Percentiles rank a stretch among this genome's conserved stretches.
phyloP scores from a whole-genome alignment of 352 stramenopile species.

The Phytophthora pisi region DNA sequence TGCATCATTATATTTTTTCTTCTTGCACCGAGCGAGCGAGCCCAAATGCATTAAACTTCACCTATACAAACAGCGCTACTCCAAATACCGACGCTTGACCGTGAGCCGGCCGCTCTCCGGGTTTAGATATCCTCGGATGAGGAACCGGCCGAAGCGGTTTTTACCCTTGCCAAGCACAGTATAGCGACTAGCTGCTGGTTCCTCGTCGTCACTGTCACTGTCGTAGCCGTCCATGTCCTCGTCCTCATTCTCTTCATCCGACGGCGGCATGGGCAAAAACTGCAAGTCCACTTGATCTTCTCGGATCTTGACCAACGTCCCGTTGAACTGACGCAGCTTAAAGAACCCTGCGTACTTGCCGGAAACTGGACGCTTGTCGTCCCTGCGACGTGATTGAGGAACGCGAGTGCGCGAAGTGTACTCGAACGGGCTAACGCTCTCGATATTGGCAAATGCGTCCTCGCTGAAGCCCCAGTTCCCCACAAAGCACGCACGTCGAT shows the following conservation, averaged over 20 bases:
- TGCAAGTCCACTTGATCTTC: conserved; percentile 72
- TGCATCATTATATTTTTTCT: conserved; percentile 1
- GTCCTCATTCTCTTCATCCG: conserved; percentile 30
- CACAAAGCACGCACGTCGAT: conserved; percentile 53
- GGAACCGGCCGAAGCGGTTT: conserved; percentile 71
- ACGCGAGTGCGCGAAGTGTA: conserved; percentile 57
- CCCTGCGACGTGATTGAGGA: conserved; percentile 34
- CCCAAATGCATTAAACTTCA: background rate
- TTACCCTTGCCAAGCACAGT: conserved; percentile 69
- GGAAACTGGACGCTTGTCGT: conserved; percentile 62
- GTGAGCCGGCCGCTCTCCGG: conserved; percentile 46
- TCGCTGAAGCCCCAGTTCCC: conserved; percentile 75
- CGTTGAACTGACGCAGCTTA: conserved; percentile 75
- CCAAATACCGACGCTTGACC: conserved; percentile 67
- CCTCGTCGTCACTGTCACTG: conserved; percentile 35
- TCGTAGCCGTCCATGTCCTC: conserved; percentile 30
- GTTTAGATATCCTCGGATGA: conserved; percentile 72
- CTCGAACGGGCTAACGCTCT: conserved; percentile 66
- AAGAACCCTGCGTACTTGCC: conserved; percentile 77
- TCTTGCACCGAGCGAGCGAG: background rate
- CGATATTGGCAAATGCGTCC: conserved; percentile 45
- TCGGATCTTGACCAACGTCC: conserved; percentile 55
- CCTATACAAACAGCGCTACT: conserved; percentile 22
- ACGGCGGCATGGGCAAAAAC: conserved; percentile 55
- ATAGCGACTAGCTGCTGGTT: conserved; percentile 42